Evolutionary conservation across 768 basidiomycete genomes (phyloP).

Genomic region (Termitomyces titanicus): DNA sequence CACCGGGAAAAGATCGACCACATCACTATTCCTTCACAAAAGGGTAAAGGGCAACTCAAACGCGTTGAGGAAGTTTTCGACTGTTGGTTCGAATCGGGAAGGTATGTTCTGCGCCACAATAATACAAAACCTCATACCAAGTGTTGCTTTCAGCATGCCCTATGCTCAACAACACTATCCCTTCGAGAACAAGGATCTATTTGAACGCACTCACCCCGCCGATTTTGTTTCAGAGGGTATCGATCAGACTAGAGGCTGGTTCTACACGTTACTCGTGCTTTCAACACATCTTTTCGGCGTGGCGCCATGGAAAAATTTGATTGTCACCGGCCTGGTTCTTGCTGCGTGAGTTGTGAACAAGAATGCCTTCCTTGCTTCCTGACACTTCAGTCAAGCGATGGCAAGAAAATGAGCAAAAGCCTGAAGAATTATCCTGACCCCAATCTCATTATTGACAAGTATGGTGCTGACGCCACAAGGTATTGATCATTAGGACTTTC

Average conservation of each 20-base stretch:
- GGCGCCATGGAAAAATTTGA: constrained; percentile 98
- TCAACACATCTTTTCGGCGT: constrained; percentile 92
- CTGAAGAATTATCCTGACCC: constrained; percentile 97
- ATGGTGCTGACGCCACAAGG: constrained; percentile 95
- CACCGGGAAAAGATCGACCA: constrained; percentile 95
- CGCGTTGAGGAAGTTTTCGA: constrained; percentile 99
- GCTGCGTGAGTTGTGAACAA: constrained; percentile 69
- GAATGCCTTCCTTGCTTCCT: not conserved
- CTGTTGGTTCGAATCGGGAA: constrained; percentile 99
- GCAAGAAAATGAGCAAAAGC: constrained; percentile 99
- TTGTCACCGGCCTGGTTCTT: constrained; percentile 92
- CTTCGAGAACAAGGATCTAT: constrained; percentile 91
- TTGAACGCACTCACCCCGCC: constrained; percentile 85
- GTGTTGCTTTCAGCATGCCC: constrained; percentile 77
- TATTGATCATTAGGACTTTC: constrained; percentile 21
- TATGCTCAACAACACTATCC: constrained; percentile 98
- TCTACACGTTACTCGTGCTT: constrained; percentile 95
- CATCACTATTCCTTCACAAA: constrained; percentile 90
- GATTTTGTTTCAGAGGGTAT: constrained; percentile 98
- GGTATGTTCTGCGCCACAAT: constrained; percentile 42
- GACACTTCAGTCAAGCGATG: constrained; percentile 54
- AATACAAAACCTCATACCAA: not conserved
- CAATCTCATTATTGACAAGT: constrained; percentile 81
- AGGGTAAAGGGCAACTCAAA: constrained; percentile 81
- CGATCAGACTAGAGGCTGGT: constrained; percentile 99